Conservation (phyloP, 805 yeast genomes). For the Ogataea glucozyma region DNA sequence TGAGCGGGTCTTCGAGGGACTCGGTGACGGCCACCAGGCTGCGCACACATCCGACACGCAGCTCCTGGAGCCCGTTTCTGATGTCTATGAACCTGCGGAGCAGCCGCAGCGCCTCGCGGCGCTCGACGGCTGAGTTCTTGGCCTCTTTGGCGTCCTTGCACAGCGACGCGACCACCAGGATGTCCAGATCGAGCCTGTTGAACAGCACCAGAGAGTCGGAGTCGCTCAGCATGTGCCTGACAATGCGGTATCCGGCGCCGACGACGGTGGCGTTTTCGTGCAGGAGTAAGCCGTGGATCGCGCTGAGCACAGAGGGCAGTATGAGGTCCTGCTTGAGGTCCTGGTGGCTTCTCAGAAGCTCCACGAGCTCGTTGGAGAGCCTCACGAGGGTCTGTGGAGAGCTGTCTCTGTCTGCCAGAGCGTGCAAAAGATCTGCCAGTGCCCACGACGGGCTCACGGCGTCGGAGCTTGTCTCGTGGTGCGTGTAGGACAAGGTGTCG, state of each 20-base stretch:
- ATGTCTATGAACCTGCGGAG: slow-evolving; percentile 61
- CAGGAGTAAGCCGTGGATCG: slow-evolving; percentile 56
- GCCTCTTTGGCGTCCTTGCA: slow-evolving; percentile 49
- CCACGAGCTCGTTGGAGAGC: slow-evolving; percentile 66
- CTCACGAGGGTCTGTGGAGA: slow-evolving; percentile 52
- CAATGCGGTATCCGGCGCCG: slow-evolving; percentile 74
- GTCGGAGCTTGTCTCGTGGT: no score
- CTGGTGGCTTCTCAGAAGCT: slow-evolving; percentile 56
- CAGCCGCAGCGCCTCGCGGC: slow-evolving; percentile 75
- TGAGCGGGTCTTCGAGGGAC: slow-evolving; percentile 50
- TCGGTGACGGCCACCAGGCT: slow-evolving; percentile 67
- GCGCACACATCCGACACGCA: slow-evolving; percentile 64
- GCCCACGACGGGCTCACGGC: slow-evolving; percentile 57
- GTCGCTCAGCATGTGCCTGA: slow-evolving; percentile 62
- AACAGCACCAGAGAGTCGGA: slow-evolving; percentile 55
- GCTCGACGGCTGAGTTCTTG: slow-evolving; percentile 48
- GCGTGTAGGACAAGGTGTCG: no score
- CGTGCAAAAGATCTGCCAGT: slow-evolving; percentile 60
- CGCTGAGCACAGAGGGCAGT: slow-evolving; percentile 52
- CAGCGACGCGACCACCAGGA: slow-evolving; percentile 63
- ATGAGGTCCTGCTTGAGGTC: slow-evolving; percentile 64
- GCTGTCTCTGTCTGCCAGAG: slow-evolving; percentile 52
- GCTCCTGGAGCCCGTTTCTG: slow-evolving; percentile 50
- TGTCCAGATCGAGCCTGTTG: slow-evolving; percentile 56
- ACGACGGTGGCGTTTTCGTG: slow-evolving; percentile 56